Base-by-base conservation (phyloP, 1,284 basidiomycete species). In the Fomitopsis palustris region DNA sequence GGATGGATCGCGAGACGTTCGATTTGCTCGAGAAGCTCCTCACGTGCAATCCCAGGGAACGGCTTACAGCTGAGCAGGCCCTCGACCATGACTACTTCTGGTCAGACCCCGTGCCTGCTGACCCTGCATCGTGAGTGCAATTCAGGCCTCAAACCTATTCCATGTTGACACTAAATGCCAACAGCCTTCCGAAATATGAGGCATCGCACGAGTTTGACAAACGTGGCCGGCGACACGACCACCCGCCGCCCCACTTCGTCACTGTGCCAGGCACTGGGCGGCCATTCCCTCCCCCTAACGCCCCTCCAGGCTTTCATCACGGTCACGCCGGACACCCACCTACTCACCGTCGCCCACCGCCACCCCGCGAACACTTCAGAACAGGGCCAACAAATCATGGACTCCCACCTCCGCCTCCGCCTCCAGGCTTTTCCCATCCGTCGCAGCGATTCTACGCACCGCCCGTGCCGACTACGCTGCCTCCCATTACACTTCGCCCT, bases 41-140 rank as follows among this genome's bases (percentile, higher is more conserved):
- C 55, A 87, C 86, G 6, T 95, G 96, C 73, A 93, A 98, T 73
- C 96, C 97, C 52, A 86, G 90, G 70, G 89, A 95, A 66, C 84
- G 96, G 38, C 85, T 98, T 61, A 97, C 96, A 9, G 97, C 97
- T 9, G 75, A 85, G 23, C 86, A 95, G 68, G 92, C 93, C 3
- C 84, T 96, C 64, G 86, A 90, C 62, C 95, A 97, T 69, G 87
- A 94, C 54, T 97, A 96, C 76, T 97, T 97, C 74, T 96, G 92
- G 91, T 88, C 86, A 0, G 87, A 92, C 63, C 93, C 93, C 0
- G 67, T 92, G 31, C 88, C 93, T 16, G 92, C 91, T n/a, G 88
- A 91, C 74, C 87, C 91, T 0, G 89, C 87, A 71, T 83, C 83
- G 93, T 93, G 33, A 19, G 31, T 23, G 8, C n/a, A 51, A 6